A percentile compares a stretch with the other conserved stretches of the same genome.
Evolutionary conservation across 257 asterid species (phyloP).

Genomic region (Ilex aquifolium): DNA sequence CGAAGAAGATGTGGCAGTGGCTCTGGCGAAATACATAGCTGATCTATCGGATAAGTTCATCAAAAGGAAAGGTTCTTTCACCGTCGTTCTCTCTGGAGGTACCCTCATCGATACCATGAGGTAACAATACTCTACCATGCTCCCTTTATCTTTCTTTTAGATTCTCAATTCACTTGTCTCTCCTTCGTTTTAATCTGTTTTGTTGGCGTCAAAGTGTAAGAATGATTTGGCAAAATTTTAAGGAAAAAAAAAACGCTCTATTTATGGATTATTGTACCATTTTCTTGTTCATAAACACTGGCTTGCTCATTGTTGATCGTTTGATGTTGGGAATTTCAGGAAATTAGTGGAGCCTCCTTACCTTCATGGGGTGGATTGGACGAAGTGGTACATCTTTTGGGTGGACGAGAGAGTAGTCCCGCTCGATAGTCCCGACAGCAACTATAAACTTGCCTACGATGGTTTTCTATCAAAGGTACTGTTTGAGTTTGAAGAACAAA

Average conservation of each 20-base stretch:
- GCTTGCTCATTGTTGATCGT: not conserved
- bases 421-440: conserved; percentile 54
- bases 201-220: too few species aligned
- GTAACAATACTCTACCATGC: conserved; percentile 10
- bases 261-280: too few species aligned
- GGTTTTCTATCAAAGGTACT: conserved; percentile 76
- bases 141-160: too few species aligned
- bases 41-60: conserved; percentile 42
- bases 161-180: too few species aligned
- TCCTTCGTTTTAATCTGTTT: too few species aligned
- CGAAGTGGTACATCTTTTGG: conserved; percentile 87
- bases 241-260: too few species aligned
- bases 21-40: conserved; percentile 67
- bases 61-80: conserved; percentile 58
- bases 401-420: conserved; percentile 92
- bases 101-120: conserved; percentile 64
- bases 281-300: too few species aligned
- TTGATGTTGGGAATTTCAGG: conserved; percentile 26
- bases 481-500: too few species aligned
- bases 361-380: conserved; percentile 62
- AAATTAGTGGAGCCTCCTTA: conserved; percentile 58
- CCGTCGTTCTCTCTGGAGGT: conserved; percentile 79
- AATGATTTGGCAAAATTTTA: too few species aligned
- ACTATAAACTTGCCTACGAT: conserved; percentile 56
- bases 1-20: conserved; percentile 64